These are phyloP conservation scores for Ogataea minuta DNA, from an alignment of 805 yeast species.

Conservation along the genomic window DNA sequence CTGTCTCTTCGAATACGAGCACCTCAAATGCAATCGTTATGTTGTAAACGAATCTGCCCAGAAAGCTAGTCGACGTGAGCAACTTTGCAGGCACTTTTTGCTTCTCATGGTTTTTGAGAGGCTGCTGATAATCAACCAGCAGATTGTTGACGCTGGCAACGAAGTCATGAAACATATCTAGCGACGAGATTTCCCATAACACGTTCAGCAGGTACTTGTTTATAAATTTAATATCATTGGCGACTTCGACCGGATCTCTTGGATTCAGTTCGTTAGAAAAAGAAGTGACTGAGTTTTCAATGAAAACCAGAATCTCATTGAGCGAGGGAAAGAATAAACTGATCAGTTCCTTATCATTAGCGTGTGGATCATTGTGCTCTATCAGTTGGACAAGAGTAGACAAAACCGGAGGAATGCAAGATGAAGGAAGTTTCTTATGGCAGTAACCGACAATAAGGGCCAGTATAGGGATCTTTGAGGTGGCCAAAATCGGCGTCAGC, in stretches of 20 bases:
- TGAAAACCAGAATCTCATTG: conserved; percentile 18
- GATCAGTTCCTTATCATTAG: conserved; percentile 15
- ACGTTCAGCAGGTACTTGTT: conserved; percentile 34
- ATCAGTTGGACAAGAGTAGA: conserved; percentile 44
- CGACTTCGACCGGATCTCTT: conserved; percentile 8
- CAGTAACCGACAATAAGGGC: conserved; percentile 48
- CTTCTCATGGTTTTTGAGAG: conserved; percentile 1
- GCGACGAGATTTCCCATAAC: conserved; percentile 47
- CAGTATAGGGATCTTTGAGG: conserved; percentile 52
- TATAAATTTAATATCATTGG: conserved; percentile 29
- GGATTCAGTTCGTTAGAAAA: conserved; percentile 7
- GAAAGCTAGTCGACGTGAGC: conserved; percentile 39
- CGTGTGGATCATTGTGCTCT: conserved; percentile 25
- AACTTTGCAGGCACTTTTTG: conserved; percentile 14
- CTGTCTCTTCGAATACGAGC: conserved; percentile 46
- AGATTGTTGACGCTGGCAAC: conserved; percentile 32
- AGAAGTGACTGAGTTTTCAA: conserved; percentile 17
- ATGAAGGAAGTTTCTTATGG: conserved; percentile 38
- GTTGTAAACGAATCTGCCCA: conserved; percentile 46
- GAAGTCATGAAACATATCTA: conserved; percentile 47
- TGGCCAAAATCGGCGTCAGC: conserved; percentile 45
- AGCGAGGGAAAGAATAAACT: conserved; percentile 28
- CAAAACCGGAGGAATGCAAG: conserved; percentile 39
- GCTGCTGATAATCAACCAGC: conserved; percentile 31
- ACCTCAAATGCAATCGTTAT: conserved; percentile 41